A percentile compares a stretch with the other conserved stretches of the same genome.
Conservation (phyloP, 2,329 filamentous ascomycete species). For the Cordyceps javanica region DNA sequence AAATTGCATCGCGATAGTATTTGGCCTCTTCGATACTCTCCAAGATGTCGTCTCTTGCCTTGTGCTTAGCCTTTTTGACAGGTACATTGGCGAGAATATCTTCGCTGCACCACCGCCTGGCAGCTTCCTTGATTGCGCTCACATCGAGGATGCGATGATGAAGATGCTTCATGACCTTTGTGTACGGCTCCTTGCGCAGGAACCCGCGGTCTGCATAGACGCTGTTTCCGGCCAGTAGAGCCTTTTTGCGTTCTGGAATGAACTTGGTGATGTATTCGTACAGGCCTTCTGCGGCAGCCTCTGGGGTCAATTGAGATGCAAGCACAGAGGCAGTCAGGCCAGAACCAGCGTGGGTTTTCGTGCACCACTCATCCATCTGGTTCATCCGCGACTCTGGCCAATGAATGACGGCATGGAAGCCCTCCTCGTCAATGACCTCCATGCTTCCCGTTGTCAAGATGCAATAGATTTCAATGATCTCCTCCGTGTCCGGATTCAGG, state of each 20-base stretch:
- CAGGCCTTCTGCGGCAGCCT: conserved; percentile 65
- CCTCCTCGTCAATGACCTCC: conserved; percentile 64
- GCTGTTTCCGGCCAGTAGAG: conserved; percentile 82
- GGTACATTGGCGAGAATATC: conserved; percentile 36
- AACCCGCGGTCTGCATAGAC: conserved; percentile 88
- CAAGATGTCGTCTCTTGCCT: conserved; percentile 82
- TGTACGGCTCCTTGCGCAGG: conserved; percentile 68
- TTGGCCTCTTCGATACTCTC: conserved; percentile 91
- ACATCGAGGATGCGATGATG: conserved; percentile 92
- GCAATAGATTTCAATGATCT: conserved; percentile 87
- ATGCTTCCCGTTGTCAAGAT: conserved; percentile 81
- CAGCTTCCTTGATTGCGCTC: conserved; percentile 86
- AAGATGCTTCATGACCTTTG: conserved; percentile 65
- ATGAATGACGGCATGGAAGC: conserved; percentile 77
- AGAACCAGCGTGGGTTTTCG: conserved; percentile 67
- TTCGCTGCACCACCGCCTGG: conserved; percentile 68
- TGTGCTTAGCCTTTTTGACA: conserved; percentile 59
- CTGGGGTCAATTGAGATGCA: conserved; percentile 63
- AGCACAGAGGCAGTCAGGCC: conserved; percentile 75
- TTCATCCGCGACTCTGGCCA: conserved; percentile 64
- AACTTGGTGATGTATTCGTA: conserved; percentile 70
- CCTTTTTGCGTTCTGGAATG: conserved; percentile 60
- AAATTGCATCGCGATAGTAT: conserved; percentile 72
- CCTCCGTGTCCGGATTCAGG: conserved; percentile 65
- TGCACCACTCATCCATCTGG: conserved; percentile 87